Evolutionary conservation across 2,329 filamentous ascomycete genomes (phyloP), one percentile per base, ranked within the genome.

Genomic region (Dothideomycetidae sp.): DNA sequence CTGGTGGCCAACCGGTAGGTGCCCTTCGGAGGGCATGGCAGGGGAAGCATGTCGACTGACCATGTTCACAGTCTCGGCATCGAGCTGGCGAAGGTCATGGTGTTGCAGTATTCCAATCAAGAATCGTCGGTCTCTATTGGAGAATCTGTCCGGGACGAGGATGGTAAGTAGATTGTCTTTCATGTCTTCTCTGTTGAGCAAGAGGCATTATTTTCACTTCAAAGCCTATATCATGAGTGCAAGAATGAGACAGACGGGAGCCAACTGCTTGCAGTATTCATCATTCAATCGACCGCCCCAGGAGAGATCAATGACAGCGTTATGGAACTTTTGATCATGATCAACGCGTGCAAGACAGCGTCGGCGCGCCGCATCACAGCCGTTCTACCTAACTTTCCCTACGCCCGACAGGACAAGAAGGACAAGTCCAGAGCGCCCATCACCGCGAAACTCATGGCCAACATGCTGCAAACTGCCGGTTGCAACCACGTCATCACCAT

Each of bases 271-370:
- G 30, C 46, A 58, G 86, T 94, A 55, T 96, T 94, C 66, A 93
- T 96, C 52, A 70, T 96, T 43, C 88, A 96, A 63, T 93, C 88
- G 15, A 93, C 90, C 33, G 79, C 82, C 29, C 88, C 88, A 2
- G 86, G 88, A 57, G 86, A 94, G 56, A 92, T 96, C 65, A 98
- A 98, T 62, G 88, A 96, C 58, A 85, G 85, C 34, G 72, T 98
- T 42, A 96, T 98, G 88, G 88, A 98, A 63, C 73, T 96, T 26
- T 73, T 96, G 48, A 94, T 96, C 63, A 93, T 94, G 78, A 92
- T 94, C 61, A 92, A 93, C 56, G 88, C 88, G 46, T 94, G 88
- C 69, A 79, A 82, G 58, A 82, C 78, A 15, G 79, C 79, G 29
- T 81, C 77, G 23, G 88, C 88, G 10, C 77, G 86, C 46, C 81